These are phyloP conservation scores for Pichia manshurica DNA, from an alignment of 805 yeast genomes.

Conservation along the genomic window DNA sequence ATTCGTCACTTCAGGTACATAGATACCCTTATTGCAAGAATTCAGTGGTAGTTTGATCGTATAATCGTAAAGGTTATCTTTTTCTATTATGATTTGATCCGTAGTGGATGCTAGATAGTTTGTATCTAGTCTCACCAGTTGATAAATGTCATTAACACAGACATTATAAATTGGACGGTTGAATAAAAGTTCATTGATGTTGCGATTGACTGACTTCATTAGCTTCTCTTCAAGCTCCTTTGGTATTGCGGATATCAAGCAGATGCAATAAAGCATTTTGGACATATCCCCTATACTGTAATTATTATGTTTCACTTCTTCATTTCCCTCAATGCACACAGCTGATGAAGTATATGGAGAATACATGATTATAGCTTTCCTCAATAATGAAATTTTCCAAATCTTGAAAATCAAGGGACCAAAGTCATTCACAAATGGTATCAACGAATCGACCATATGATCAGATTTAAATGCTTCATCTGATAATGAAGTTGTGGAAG, in stretches of 20 bases:
- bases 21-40: conserved; percentile 11
- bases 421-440: conserved; percentile 40
- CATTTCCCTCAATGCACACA: conserved; percentile 14
- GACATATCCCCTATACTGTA: conserved; percentile 33
- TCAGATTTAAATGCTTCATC: conserved; percentile 22
- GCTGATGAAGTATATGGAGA: conserved; percentile 23
- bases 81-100: conserved; percentile 58
- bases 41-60: conserved; percentile 27
- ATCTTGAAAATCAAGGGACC: conserved; percentile 64
- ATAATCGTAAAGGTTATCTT: conserved; percentile 45
- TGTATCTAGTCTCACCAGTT: conserved; percentile 22
- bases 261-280: conserved; percentile 51
- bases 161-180: conserved; percentile 56
- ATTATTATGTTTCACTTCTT: conserved; percentile 6
- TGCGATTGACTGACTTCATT: conserved; percentile 25
- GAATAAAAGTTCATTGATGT: conserved; percentile 23
- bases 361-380: conserved; percentile 50
- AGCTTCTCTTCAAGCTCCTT: conserved; percentile 36
- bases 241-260: conserved; percentile 61
- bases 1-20: conserved; percentile 19
- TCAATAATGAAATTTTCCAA: conserved; percentile 56
- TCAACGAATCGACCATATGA: conserved; percentile 44
- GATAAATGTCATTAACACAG: conserved; percentile 52
- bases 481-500: conserved; percentile 16
- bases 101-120: conserved; percentile 59